Evolutionary conservation across 441 rosid genomes (phyloP).

Genomic region (Jatropha multifida): DNA sequence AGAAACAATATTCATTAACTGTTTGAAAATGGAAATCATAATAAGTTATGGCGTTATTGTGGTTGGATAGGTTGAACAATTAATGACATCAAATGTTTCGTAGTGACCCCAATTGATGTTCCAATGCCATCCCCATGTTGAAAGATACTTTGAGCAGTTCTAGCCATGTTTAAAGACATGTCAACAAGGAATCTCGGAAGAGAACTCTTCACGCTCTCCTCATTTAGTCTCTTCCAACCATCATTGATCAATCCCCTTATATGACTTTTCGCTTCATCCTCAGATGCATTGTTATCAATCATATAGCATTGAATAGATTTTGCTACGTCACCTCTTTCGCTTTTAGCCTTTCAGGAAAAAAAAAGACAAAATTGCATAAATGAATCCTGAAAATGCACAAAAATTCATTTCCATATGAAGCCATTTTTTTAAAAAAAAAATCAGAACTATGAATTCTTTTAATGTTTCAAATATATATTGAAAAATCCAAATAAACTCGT

Average conservation of each 20-base stretch:
- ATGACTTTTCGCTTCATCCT: constrained; percentile 25
- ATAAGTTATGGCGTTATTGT: no score
- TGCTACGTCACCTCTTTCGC: constrained; percentile 24
- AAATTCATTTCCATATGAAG: no score
- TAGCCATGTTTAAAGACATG: constrained; percentile 19
- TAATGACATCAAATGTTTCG: not conserved
- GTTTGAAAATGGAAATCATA: no score
- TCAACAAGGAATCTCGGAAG: constrained; percentile 8
- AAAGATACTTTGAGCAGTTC: constrained; percentile 23
- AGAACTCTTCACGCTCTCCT: not conserved
- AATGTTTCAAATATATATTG: no score
- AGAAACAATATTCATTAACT: no score
- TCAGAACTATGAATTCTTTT: no score
- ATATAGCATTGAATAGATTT: constrained; percentile 27
- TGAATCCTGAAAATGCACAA: no score
- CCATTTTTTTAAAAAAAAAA: no score
- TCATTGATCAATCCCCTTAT: not conserved
- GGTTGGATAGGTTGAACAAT: not conserved
- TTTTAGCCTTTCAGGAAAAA: constrained; percentile 3
- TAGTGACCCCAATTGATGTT: not conserved
- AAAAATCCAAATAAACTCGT: not conserved
- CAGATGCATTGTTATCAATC: constrained; percentile 20
- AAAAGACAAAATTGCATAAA: no score
- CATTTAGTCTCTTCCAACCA: constrained; percentile 19
- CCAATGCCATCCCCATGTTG: constrained; percentile 32